Base-by-base conservation (phyloP, 1,284 basidiomycete species). In the Cryptococcus sp. region DNA sequence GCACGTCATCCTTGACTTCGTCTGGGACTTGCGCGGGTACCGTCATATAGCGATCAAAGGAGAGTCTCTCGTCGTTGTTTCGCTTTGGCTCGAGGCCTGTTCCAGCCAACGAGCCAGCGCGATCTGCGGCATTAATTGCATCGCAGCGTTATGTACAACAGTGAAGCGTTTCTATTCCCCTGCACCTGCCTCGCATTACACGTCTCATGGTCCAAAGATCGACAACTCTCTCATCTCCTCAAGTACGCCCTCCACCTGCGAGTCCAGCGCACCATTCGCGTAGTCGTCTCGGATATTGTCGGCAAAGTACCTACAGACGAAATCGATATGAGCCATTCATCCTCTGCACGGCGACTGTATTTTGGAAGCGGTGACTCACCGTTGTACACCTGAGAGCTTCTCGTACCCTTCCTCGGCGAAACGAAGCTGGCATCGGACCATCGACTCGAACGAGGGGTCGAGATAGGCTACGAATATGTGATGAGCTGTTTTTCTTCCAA, bases 331-430 rank as follows among this genome's bases (percentile, higher is more conserved):
- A 13, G 31, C 31, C 31, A 4, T 35, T 23, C 16, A 46, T 31
- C 20, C 11, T 2, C 7, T 19, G 16, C 16, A 23, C 25, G 38
- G 17, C 22, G 35, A 16, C 25, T 8, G 19, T 11, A 48, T 27
- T 3, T 13, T 22, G 19, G 7, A 4, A n/a, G 7, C 7, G 41
- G 5, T 16, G 15, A 73, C 80, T 44, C 63, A 89, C 86, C 93
- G 82, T 78, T 99, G 96, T 4, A 99, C 96, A 47, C 92, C 89
- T 47, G 93, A 91, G 56, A 99, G 84, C 81, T 96, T 98, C 81
- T 99, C 94, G 76, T 99, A 99, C 0, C 92, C 96, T 70, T 98
- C 94, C 76, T 97, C 91, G 1, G 94, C 93, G 72, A 97, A 97
- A 71, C 93, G 93, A 73, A 91, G 86, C 77, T 99, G 95, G 85